Conservation (phyloP, 2,329 filamentous ascomycete genomes). For the Penicillium sp. region DNA sequence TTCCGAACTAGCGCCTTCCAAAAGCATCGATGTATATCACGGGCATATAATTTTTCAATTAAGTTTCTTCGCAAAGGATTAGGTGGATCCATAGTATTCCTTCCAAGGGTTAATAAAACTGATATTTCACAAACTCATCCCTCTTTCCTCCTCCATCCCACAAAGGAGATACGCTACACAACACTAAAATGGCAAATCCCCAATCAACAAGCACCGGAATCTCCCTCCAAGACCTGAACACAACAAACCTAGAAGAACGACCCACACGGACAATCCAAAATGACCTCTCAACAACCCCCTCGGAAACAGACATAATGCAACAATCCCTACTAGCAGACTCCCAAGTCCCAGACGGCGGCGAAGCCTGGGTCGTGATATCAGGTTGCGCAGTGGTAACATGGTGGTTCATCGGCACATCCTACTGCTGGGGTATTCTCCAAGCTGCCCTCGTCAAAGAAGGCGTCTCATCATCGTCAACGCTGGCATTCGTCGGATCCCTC, state of each 20-base stretch:
- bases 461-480: slow-evolving; percentile 50
- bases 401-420: slow-evolving; percentile 57
- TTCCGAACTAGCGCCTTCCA: not conserved
- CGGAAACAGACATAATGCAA: slow-evolving; percentile 30
- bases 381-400: slow-evolving; percentile 53
- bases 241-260: not conserved
- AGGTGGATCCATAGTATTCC: not conserved
- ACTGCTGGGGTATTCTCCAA: slow-evolving; percentile 62
- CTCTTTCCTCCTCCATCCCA: not conserved
- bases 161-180: too few species aligned
- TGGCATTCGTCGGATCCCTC: slow-evolving; percentile 60
- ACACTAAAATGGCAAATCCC: not conserved
- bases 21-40: not conserved
- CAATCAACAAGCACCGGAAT: not conserved
- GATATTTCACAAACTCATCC: not conserved
- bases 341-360: slow-evolving; percentile 33
- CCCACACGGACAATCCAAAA: not conserved
- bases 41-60: not conserved
- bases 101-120: not conserved
- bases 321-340: slow-evolving; percentile 49
- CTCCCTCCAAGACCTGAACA: not conserved
- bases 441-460: slow-evolving; percentile 51
- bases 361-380: slow-evolving; percentile 46
- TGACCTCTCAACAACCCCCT: not conserved
- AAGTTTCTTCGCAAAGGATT: not conserved